A percentile compares a stretch with the other conserved stretches of the same genome.
These are phyloP conservation scores for Ophiocytium majus DNA, from an alignment of 352 stramenopile genomes.

Conservation along the genomic window DNA sequence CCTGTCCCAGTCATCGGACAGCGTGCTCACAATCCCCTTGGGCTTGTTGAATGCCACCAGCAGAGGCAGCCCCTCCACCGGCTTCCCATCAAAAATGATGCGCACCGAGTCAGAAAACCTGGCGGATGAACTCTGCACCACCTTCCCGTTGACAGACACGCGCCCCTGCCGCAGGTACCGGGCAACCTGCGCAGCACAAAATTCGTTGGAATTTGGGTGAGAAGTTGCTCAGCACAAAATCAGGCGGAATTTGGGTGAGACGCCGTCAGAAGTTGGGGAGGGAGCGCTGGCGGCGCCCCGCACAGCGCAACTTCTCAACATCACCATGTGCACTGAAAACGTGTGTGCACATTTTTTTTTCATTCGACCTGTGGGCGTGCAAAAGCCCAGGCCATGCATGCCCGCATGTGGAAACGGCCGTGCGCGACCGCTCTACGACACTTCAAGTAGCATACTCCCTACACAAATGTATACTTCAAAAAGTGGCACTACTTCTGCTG, in stretches of 20 bases:
- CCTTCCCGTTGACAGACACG: slow-evolving; percentile 42
- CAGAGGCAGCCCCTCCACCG: slow-evolving; percentile 25
- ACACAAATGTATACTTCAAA: too few relatives aligned
- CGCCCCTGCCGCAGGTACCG: slow-evolving; percentile 28
- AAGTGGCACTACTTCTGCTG: too few relatives aligned
- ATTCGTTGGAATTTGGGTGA: slow-evolving; percentile 13
- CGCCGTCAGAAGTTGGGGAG: not conserved
- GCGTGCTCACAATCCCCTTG: slow-evolving; percentile 46
- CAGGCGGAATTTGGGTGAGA: not conserved
- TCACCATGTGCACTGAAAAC: too few relatives aligned
- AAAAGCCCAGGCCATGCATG: not conserved
- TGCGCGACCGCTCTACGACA: too few relatives aligned
- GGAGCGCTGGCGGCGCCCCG: not conserved
- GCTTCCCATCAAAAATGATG: slow-evolving; percentile 28
- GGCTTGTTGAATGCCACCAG: slow-evolving; percentile 56
- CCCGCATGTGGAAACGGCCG: too few relatives aligned
- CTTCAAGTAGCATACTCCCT: too few relatives aligned
- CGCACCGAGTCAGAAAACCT: slow-evolving; percentile 17
- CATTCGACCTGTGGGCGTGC: not conserved
- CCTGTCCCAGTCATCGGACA: slow-evolving; percentile 48
- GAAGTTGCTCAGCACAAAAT: not conserved
- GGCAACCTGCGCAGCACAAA: slow-evolving; percentile 28
- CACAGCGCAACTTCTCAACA: not conserved
- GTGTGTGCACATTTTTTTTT: too few relatives aligned
- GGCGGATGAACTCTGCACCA: slow-evolving; percentile 37